phyloP scores from a whole-genome alignment of 192 early-diverging fungal species.

The Coemansia sp. region DNA sequence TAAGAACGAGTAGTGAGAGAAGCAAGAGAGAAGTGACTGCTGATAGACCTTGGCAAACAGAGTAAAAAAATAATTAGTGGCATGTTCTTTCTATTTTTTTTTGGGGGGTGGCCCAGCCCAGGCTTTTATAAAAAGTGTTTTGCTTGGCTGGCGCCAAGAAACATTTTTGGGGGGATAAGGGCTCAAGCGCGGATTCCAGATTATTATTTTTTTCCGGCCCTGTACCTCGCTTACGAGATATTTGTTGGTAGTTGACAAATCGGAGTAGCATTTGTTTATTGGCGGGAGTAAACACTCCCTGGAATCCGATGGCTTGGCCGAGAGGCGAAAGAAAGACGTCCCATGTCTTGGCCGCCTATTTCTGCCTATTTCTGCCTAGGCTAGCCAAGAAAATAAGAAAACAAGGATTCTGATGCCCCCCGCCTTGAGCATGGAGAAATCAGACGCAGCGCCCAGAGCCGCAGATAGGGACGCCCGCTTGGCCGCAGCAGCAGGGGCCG shows the following conservation, averaged over 20 bases:
- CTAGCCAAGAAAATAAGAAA: too few species aligned
- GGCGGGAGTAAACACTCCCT: background rate
- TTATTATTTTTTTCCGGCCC: background rate
- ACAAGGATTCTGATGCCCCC: too few species aligned
- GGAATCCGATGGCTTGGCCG: background rate
- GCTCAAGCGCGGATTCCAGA: background rate
- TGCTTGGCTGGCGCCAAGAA: constrained; percentile 1
- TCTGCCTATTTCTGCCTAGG: too few species aligned
- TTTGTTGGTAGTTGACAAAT: background rate
- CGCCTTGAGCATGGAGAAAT: too few species aligned
- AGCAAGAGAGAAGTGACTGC: constrained; percentile 9
- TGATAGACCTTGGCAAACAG: background rate
- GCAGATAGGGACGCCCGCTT: too few species aligned
- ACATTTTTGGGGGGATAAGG: constrained; percentile 1
- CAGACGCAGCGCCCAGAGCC: too few species aligned
- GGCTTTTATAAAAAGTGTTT: background rate
- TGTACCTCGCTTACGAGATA: constrained; percentile 4
- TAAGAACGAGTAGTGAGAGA: background rate
- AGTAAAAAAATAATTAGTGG: constrained; percentile 2
- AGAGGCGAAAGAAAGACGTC: too few species aligned
- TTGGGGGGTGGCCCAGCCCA: background rate
- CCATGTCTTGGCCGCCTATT: too few species aligned
- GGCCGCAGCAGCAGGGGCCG: too few species aligned
- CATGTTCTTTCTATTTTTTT: constrained; percentile 1
- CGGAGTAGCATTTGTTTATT: background rate